Base-by-base conservation (phyloP, 768 basidiomycete species). In the Serendipita indica region DNA sequence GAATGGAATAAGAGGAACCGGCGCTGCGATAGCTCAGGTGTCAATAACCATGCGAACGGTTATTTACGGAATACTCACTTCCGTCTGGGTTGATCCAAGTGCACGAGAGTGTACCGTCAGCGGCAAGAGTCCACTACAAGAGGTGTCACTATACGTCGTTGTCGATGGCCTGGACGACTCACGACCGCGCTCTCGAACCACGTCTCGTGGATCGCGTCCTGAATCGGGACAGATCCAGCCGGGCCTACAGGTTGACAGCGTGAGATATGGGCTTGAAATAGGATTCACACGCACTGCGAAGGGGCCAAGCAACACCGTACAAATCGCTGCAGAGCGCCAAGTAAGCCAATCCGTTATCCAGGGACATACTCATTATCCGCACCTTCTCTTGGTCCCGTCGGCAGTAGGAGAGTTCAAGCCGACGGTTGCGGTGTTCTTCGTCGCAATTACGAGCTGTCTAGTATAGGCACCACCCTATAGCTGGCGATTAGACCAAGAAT, bases 171-270 rank as follows among this genome's bases (percentile, higher is more conserved):
- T 12, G 20, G 16, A 30, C 10, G 10, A 54, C 49, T 54, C 32
- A 54, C 49, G 25, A 54, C 49, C n/a, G 49, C 49, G n/a, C 49
- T 54, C 25, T 54, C 49, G 49, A 54, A 54, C 49, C 49, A 54
- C 22, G 49, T 54, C 30, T 54, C 16, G 25, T 54, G 25, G 32
- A 54, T 54, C 7, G 22, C 32, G 10, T 27, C 49, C 10, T 25
- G 49, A 13, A 30, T 33, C 12, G 49, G 49, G 12, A 28, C n/a
- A n/a, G 49, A 54, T 27, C 49, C 49, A 27, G 49, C 7, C 2
- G 49, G 25, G 12, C 22, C 49, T 54, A 54, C 22, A 30, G 49
- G 25, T 12, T 16, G 7, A 10, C 22, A n/a, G 12, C 14, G 25
- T n/a, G n/a, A 4, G 12, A 12, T 54, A 12, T 25, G 18, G 1